phyloP scores from a whole-genome alignment of 345 rosid genomes.

The Excoecaria agallocha region DNA sequence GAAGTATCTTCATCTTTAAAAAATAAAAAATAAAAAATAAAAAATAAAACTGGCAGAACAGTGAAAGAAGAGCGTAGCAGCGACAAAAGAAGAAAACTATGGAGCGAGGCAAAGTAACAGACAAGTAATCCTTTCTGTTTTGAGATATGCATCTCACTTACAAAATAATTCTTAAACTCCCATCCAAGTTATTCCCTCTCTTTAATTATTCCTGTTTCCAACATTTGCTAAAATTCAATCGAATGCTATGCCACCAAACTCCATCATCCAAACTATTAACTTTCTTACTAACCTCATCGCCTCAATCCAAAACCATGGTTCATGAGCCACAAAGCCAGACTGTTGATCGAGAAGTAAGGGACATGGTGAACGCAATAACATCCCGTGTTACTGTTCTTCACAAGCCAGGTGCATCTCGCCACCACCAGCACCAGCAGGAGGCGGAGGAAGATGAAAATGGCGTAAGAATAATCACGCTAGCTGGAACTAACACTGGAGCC shows the following conservation, averaged over 20 bases:
- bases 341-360: constrained; percentile 37
- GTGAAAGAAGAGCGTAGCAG: not conserved
- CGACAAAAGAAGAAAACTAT: not conserved
- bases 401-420: constrained; percentile 42
- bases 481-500: constrained; percentile 79
- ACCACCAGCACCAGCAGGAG: constrained; percentile 8
- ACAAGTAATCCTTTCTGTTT: constrained; percentile 35
- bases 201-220: constrained; percentile 19
- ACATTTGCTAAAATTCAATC: constrained; percentile 1
- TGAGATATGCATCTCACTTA: not conserved
- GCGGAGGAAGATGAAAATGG: constrained; percentile 43
- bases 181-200: constrained; percentile 33
- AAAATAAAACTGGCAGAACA: too few relatives aligned
- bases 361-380: constrained; percentile 53
- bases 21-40: too few relatives aligned
- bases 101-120: constrained; percentile 21
- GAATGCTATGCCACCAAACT: not conserved
- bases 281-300: too few relatives aligned
- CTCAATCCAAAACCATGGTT: constrained; percentile 28
- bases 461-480: constrained; percentile 57
- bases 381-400: constrained; percentile 32
- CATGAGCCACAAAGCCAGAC: constrained; percentile 30
- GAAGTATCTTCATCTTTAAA: too few relatives aligned
- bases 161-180: constrained; percentile 35
- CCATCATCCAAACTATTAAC: too few relatives aligned